Percentiles rank a stretch among this genome's conserved stretches.
Conservation (phyloP, 495 filamentous ascomycete genomes). For the Poronia punctata region DNA sequence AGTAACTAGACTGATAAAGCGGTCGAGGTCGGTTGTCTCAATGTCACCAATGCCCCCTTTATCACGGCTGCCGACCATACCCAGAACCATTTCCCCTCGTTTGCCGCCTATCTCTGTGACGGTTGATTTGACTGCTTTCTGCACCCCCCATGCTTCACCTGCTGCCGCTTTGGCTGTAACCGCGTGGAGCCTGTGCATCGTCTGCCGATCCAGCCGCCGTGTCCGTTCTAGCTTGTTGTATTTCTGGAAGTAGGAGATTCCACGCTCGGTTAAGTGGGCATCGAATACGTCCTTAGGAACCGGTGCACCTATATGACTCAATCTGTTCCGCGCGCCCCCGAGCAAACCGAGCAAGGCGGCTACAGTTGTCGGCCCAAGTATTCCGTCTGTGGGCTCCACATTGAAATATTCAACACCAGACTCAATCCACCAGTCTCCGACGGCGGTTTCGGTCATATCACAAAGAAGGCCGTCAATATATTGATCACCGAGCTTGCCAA, state of each 20-base stretch:
- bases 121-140: conserved; percentile 89
- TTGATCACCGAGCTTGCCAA: conserved; percentile 77
- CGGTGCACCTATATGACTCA: conserved; percentile 71
- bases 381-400: conserved; percentile 84
- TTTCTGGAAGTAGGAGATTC: conserved; percentile 84
- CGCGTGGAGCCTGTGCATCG: conserved; percentile 70
- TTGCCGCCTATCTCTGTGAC: conserved; percentile 94
- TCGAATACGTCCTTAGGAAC: conserved; percentile 93
- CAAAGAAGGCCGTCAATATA: conserved; percentile 92
- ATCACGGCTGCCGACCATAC: conserved; percentile 82
- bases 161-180: conserved; percentile 83
- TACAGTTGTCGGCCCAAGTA: conserved; percentile 86
- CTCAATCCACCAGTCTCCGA: conserved; percentile 95
- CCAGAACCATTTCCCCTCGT: conserved; percentile 86
- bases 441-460: conserved; percentile 82
- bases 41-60: conserved; percentile 86
- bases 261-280: conserved; percentile 68
- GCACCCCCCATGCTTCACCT: conserved; percentile 64
- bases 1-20: conserved; percentile 64
- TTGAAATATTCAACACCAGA: conserved; percentile 87
- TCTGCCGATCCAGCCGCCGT: conserved; percentile 72
- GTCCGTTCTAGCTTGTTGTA: conserved; percentile 72
- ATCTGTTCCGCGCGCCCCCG: conserved; percentile 80
- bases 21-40: conserved; percentile 84
- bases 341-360: conserved; percentile 81